Percentiles rank a stretch among this genome's conserved stretches.
phyloP scores from a whole-genome alignment of 2,329 filamentous ascomycete species.

The Colletotrichum caudatum region DNA sequence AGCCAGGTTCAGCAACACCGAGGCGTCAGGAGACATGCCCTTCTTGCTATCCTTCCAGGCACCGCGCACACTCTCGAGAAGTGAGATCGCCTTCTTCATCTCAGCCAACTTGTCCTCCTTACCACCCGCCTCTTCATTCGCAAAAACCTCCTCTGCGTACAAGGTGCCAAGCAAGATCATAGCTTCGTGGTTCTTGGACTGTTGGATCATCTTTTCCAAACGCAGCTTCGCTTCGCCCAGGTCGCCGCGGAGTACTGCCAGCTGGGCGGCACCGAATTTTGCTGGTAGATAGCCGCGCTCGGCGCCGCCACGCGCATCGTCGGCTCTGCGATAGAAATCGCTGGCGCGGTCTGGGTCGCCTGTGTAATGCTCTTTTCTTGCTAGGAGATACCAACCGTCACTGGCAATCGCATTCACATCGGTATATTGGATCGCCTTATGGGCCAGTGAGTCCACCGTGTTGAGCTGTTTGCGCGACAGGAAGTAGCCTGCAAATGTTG shows the following conservation, averaged over 20 bases:
- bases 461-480: slow-evolving; percentile 82
- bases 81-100: slow-evolving; percentile 84
- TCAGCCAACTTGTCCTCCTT: slow-evolving; percentile 91
- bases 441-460: slow-evolving; percentile 87
- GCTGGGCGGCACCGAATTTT: slow-evolving; percentile 93
- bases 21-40: slow-evolving; percentile 82
- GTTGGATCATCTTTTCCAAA: slow-evolving; percentile 93
- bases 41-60: slow-evolving; percentile 96
- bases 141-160: slow-evolving; percentile 94
- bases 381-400: slow-evolving; percentile 96
- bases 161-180: slow-evolving; percentile 93
- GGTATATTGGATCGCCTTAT: slow-evolving; percentile 94
- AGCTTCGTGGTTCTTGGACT: slow-evolving; percentile 85
- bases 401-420: slow-evolving; percentile 97
- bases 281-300: slow-evolving; percentile 93
- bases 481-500: slow-evolving; percentile 92
- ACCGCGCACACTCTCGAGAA: slow-evolving; percentile 85
- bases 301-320: slow-evolving; percentile 90
- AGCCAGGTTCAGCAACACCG: slow-evolving; percentile 91
- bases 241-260: slow-evolving; percentile 86
- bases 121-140: slow-evolving; percentile 74
- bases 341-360: slow-evolving; percentile 80
- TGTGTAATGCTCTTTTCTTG: slow-evolving; percentile 88
- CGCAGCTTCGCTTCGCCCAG: slow-evolving; percentile 92
- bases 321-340: slow-evolving; percentile 90